Base-by-base conservation (phyloP, 73 alveolate species). In the Paramecium sonneborni region DNA sequence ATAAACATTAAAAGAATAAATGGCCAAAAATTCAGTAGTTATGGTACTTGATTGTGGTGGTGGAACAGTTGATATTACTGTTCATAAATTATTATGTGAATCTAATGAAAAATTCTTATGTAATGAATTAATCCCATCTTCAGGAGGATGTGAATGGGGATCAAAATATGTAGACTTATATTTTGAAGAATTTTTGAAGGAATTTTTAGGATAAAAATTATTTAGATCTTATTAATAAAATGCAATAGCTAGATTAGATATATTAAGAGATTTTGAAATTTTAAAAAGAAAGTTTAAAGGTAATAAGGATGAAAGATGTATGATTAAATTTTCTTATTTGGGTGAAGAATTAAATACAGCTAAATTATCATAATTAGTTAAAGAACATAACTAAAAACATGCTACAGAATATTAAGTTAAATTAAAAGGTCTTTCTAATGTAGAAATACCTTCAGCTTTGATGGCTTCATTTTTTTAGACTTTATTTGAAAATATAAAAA, bases 131-230 rank as follows among this genome's bases (percentile, higher is more conserved):
- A 92, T 98, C 38, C 99, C 99, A 57, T 95, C 99, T n/a, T 92
- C 98, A 32, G 99, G 99, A 7, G 99, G 99, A 6, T 98, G 99
- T 70, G 99, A 98, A 94, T 98, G 99, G 99, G 99, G 99, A 8
- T 95, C 98, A 12, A 98, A 98, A 88, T 98, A 96, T 95, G 99
- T 98, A 20, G 99, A 98, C 93, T 90, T 92, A 30, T 96, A 98
- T 93, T 98, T 98, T 86, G 99, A 98, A 67, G 96, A 97, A 70
- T 98, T 96, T 95, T 89, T 98, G 28, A 97, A 96, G 85, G 97
- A 94, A 92, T 98, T 98, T 91, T 95, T 98, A 58, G 99, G 98
- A 18, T 97, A 95, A 0, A 97, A 97, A 68, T 96, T 98, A 11
- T 98, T 68, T 90, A 79, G 84, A 34, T 93, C 92, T 28, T 98